phyloP scores from a whole-genome alignment of 257 asterid species.

The Ophiorrhiza pumila region DNA sequence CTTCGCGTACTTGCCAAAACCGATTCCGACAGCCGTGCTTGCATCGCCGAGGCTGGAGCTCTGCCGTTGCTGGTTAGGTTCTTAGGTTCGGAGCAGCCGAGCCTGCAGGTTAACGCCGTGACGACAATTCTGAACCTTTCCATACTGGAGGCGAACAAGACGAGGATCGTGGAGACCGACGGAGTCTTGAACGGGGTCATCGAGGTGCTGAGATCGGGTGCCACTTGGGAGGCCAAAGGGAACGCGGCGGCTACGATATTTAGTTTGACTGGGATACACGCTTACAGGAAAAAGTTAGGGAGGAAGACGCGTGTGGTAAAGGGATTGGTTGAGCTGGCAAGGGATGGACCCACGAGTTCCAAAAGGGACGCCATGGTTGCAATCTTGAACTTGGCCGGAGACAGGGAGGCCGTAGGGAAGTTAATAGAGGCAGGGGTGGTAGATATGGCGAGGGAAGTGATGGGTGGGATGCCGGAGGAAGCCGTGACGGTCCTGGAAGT shows the following conservation, averaged over 20 bases:
- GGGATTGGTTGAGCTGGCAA: slow-evolving; percentile 62
- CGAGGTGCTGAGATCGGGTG: slow-evolving; percentile 72
- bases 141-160: slow-evolving; percentile 71
- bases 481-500: slow-evolving; percentile 68
- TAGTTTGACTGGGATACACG: slow-evolving; percentile 61
- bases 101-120: slow-evolving; percentile 74
- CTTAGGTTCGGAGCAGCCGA: slow-evolving; percentile 58
- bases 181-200: slow-evolving; percentile 65
- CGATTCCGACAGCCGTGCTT: slow-evolving; percentile 67
- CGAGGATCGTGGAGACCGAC: slow-evolving; percentile 71
- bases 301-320: slow-evolving; percentile 55
- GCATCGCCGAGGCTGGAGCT: slow-evolving; percentile 82
- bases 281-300: slow-evolving; percentile 54
- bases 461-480: slow-evolving; percentile 64
- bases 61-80: slow-evolving; percentile 55
- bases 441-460: slow-evolving; percentile 51
- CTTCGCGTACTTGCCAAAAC: slow-evolving; percentile 73
- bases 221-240: slow-evolving; percentile 91
- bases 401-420: slow-evolving; percentile 64
- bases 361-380: slow-evolving; percentile 82
- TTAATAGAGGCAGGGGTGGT: slow-evolving; percentile 72
- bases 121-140: slow-evolving; percentile 82
- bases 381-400: slow-evolving; percentile 68
- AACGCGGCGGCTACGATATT: slow-evolving; percentile 88
- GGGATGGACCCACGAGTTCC: slow-evolving; percentile 51